Conservation (phyloP, 208 protist species). For the Trypanosoma platydactyli region DNA sequence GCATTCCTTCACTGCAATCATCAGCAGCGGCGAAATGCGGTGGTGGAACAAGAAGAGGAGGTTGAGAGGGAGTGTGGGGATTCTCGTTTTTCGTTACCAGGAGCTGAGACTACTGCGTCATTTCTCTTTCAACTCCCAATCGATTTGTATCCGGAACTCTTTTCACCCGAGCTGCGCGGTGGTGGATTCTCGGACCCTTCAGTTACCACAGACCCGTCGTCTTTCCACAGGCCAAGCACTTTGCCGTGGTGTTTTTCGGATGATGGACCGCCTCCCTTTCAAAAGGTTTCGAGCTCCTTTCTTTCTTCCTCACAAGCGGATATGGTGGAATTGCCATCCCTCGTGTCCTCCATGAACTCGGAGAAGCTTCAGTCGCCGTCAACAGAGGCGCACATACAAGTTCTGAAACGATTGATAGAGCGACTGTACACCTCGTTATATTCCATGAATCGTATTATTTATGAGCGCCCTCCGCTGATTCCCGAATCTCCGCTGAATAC, state of each 20-base stretch:
- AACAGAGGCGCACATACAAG: constrained; percentile 34
- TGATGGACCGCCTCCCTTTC: constrained; percentile 24
- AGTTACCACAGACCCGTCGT: constrained; percentile 9
- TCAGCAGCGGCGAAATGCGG: background rate
- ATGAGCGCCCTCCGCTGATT: constrained; percentile 25
- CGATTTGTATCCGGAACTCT: constrained; percentile 43
- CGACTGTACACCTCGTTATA: constrained; percentile 40
- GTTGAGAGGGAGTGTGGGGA: background rate
- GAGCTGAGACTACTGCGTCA: background rate
- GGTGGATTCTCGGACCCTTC: constrained; percentile 17
- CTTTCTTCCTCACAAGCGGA: background rate
- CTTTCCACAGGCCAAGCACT: constrained; percentile 10
- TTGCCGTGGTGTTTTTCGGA: constrained; percentile 62
- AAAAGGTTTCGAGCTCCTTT: background rate
- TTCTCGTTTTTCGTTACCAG: background rate
- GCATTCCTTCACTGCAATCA: background rate
- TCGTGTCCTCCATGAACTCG: background rate
- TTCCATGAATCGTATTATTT: constrained; percentile 36
- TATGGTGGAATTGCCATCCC: no score
- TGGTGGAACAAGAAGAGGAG: no score
- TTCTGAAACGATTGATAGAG: constrained; percentile 65
- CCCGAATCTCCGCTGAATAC: constrained; percentile 16
- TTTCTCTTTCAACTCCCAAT: constrained; percentile 35
- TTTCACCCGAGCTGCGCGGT: constrained; percentile 67
- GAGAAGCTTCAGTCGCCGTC: constrained; percentile 32